Evolutionary conservation across 2,329 filamentous ascomycete species (phyloP), one percentile per base, ranked within the genome.

Genomic region (Teratosphaeria gauchensis): DNA sequence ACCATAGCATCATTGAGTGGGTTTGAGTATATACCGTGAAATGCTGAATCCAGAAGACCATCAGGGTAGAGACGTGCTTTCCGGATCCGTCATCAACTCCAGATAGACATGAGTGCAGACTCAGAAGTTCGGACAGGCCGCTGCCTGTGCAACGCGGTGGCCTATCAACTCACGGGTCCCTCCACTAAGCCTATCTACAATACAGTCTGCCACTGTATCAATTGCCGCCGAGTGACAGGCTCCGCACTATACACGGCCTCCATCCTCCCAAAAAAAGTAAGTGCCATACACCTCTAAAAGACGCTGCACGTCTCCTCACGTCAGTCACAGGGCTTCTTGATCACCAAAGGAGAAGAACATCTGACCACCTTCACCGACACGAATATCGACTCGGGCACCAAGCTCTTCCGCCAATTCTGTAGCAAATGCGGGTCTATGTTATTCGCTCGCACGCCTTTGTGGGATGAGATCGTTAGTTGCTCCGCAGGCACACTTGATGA

Each of bases 141-240:
- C 11, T 79, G 76, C 62, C 71, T 75, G 33, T 78, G 76, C 65
- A 73, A 73, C 57, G 66, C 72, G 46, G 74, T 80, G 48, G n/a
- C 14, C 35, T 12, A 42, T 42, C 35, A 42, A 12, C 33, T 16
- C 14, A 38, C 33, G 4, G 33, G 33, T 38, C 33, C 33, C 14
- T 38, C 33, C 33, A 38, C 14, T 3, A 38, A 38, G 5, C 35
- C 11, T 42, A 9, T 35, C 9, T 35, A 35, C 33, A 14, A 35
- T 9, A 11, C 8, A 2, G 33, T 35, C 33, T 42, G 35, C 11
- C 35, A 42, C 35, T 42, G 12, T 16, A 16, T 42, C 35, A 14
- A 14, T 42, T 16, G 35, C 7, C 11, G 35, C 11, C 8, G 35
- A 42, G 35, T 42, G 35, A 16, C 35, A 14, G 35, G 35, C 14